phyloP scores from a whole-genome alignment of 305 asterid genomes.

The Fraxinus greggii region DNA sequence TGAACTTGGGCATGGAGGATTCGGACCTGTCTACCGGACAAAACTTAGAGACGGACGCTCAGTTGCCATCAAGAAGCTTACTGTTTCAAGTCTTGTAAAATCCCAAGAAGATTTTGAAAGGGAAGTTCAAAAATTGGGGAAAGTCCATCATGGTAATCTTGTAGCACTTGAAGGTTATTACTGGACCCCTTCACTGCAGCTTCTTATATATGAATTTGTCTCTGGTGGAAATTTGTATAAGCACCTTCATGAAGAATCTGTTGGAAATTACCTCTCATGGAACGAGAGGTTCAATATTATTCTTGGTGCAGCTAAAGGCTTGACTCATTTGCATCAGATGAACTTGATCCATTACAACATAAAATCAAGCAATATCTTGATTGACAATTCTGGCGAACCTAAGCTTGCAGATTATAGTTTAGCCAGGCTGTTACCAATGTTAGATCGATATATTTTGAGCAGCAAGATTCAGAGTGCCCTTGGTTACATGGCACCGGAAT shows the following conservation, averaged over 20 bases:
- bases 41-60: conserved; percentile 64
- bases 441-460: conserved; percentile 71
- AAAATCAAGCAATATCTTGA: conserved; percentile 68
- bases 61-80: conserved; percentile 79
- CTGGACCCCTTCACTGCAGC: conserved; percentile 83
- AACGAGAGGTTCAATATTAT: conserved; percentile 60
- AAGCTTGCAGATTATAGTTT: conserved; percentile 73
- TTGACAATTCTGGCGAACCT: conserved; percentile 58
- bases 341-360: conserved; percentile 70
- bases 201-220: conserved; percentile 66
- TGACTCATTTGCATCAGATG: conserved; percentile 68
- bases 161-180: conserved; percentile 77
- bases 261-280: conserved; percentile 51
- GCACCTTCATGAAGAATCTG: conserved; percentile 62
- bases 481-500: conserved; percentile 91
- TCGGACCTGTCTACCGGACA: conserved; percentile 72
- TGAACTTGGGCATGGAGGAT: conserved; percentile 87
- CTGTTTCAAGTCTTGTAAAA: conserved; percentile 66
- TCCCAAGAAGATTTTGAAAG: conserved; percentile 73
- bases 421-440: conserved; percentile 65
- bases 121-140: conserved; percentile 61
- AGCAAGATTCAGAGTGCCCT: conserved; percentile 88
- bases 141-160: conserved; percentile 54
- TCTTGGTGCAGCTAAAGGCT: conserved; percentile 69
- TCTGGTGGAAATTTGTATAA: conserved; percentile 65